Evolutionary conservation across 164 flowering plant genomes (phyloP), one percentile per base, ranked within the genome.

Genomic region (Tinospora cordifolia): DNA sequence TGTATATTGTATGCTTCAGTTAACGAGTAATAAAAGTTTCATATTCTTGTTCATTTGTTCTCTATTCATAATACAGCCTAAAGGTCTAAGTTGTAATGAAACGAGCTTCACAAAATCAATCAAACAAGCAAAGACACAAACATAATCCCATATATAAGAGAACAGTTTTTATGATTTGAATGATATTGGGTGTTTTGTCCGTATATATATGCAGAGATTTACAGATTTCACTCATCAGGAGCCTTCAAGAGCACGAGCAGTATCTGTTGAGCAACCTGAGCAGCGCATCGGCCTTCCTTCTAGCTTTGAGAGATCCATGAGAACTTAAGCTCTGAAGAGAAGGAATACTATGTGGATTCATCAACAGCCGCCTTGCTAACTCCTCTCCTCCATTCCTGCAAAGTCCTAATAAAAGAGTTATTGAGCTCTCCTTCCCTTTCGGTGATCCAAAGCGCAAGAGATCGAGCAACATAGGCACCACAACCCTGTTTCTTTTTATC

Each of bases 301-400:
- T 78, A 64, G 91, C 88, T 78, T 83, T 84, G 72, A 81, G 54
- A 21, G 92, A 83, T 1, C 87, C 94, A 71, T 83, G 80, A 8
- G 84, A 76, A 41, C 78, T 77, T 79, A 87, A 77, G 66, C 79
- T 80, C 72, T 81, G 85, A 4, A 89, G 88, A 26, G 87, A 86
- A 72, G 87, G 87, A 71, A 84, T 83, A 62, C 88, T 83, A 30
- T 77, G 34, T 7, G 93, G 90, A 65, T 87, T 83, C 71, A 82
- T 69, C 60, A 88, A 63, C 71, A 87, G 72, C 11, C 84, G 74
- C 68, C 82, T 72, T 0, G 86, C 87, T 47, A 82, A 79, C 25
- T 81, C 87, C 36, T 80, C 92, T 47, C 87, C 89, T 57, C 87
- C 88, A 74, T 84, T 86, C 70, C 83, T 86, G 79, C 91, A 88